Evolutionary conservation across 2,329 filamentous ascomycete genomes (phyloP).

Genomic region (Cladosporium sp.): DNA sequence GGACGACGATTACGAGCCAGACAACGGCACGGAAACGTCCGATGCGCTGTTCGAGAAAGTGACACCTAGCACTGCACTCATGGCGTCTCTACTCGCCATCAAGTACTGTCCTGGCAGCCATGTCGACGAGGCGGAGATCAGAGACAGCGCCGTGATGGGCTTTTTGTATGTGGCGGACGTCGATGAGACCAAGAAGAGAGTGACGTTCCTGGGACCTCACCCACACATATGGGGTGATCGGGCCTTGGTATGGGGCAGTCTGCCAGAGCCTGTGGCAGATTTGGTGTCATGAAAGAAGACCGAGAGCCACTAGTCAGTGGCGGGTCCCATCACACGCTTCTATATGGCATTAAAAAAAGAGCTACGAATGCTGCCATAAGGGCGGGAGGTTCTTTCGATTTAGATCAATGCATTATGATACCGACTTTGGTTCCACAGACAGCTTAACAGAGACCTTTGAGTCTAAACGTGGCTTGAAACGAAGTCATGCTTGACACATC

Average conservation of each 20-base stretch:
- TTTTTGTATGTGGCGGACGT: constrained; percentile 92
- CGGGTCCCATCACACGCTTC: neutral
- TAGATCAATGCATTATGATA: too few species aligned
- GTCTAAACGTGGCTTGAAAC: too few species aligned
- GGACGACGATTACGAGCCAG: constrained; percentile 47
- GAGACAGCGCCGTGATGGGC: constrained; percentile 80
- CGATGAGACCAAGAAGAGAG: constrained; percentile 74
- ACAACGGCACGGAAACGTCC: neutral
- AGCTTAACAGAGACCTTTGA: too few species aligned
- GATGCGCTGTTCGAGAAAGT: constrained; percentile 43
- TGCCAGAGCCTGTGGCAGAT: constrained; percentile 81
- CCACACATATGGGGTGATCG: constrained; percentile 73
- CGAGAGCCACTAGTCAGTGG: neutral
- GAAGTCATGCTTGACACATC: too few species aligned
- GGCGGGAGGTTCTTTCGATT: too few species aligned
- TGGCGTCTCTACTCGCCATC: constrained; percentile 79
- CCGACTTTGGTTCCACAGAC: too few species aligned
- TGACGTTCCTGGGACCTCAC: constrained; percentile 79
- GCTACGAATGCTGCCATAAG: too few species aligned
- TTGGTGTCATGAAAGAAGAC: constrained; percentile 52
- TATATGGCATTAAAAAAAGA: neutral
- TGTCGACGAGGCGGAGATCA: constrained; percentile 61
- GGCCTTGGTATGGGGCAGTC: constrained; percentile 78
- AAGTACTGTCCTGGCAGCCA: constrained; percentile 67
- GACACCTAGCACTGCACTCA: constrained; percentile 62